phyloP scores from a whole-genome alignment of 768 basidiomycete genomes.

The Tricholoma hemisulphureum region DNA sequence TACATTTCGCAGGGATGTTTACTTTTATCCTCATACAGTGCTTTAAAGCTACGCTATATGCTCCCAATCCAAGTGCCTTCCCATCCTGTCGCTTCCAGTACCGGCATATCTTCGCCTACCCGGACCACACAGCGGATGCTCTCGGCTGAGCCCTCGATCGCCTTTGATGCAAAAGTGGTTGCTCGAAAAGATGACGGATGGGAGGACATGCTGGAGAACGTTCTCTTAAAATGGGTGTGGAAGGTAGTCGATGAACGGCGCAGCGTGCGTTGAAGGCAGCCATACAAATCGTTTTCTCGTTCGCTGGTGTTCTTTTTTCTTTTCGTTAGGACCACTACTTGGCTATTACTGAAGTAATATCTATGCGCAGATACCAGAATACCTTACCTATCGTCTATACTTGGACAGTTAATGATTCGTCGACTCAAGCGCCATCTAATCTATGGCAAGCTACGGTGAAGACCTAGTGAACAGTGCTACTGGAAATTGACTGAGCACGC shows the following conservation, averaged over 20 bases:
- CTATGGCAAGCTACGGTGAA: too few species aligned
- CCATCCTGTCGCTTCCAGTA: slow-evolving; percentile 23
- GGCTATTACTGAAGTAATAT: too few species aligned
- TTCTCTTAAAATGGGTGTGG: slow-evolving; percentile 63
- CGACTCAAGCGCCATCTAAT: too few species aligned
- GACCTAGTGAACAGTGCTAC: too few species aligned
- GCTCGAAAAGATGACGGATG: slow-evolving; percentile 76
- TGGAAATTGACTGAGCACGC: too few species aligned
- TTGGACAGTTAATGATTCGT: too few species aligned
- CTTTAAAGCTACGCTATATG: slow-evolving; percentile 79
- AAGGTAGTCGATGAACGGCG: slow-evolving; percentile 68
- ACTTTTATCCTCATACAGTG: slow-evolving; percentile 39
- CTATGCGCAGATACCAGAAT: too few species aligned
- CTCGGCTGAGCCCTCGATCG: slow-evolving; percentile 45
- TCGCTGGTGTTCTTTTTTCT: background rate
- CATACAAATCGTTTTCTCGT: background rate
- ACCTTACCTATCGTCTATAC: too few species aligned
- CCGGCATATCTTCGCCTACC: slow-evolving; percentile 31
- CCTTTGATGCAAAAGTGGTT: slow-evolving; percentile 72
- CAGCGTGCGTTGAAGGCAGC: slow-evolving; percentile 17
- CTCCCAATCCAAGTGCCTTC: slow-evolving; percentile 63
- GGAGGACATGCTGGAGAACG: slow-evolving; percentile 73
- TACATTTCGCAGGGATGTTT: background rate
- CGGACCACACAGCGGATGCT: slow-evolving; percentile 37
- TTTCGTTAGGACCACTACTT: background rate